Percentiles rank a stretch among this genome's conserved stretches.
phyloP scores from a whole-genome alignment of 768 basidiomycete species.

The Dioszegia aurantiaca region DNA sequence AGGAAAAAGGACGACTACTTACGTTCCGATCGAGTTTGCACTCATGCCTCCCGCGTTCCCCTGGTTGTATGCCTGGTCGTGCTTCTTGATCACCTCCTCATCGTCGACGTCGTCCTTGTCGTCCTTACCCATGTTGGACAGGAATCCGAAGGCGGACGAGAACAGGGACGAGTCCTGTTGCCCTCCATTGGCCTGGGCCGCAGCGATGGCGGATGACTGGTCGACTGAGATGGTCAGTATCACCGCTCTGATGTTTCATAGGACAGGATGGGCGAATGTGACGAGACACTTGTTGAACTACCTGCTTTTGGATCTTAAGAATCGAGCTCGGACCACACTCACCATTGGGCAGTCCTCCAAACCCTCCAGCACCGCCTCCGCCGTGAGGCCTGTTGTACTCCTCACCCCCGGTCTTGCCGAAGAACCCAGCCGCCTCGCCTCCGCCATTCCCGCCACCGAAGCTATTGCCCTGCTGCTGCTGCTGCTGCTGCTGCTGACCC shows the following conservation, averaged over 20 bases:
- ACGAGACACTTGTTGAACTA: too few relatives aligned
- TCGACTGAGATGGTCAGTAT: conserved; percentile 57
- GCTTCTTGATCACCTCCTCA: conserved; percentile 61
- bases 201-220: conserved; percentile 62
- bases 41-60: conserved; percentile 57
- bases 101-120: conserved; percentile 68
- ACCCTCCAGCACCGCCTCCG: conserved; percentile 33
- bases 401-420: conserved; percentile 26
- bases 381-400: conserved; percentile 39
- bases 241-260: too few relatives aligned
- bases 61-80: conserved; percentile 63
- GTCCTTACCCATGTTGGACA: conserved; percentile 54
- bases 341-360: conserved; percentile 27
- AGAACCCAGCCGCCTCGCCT: conserved; percentile 11
- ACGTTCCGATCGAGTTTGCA: conserved; percentile 62
- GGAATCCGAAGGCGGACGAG: conserved; percentile 54
- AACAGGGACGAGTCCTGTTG: conserved; percentile 59
- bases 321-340: conserved; percentile 13
- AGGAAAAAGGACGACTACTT: conserved; percentile 7
- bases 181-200: conserved; percentile 59
- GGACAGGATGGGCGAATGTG: too few relatives aligned
- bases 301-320: too few relatives aligned
- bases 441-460: conserved; percentile 20
- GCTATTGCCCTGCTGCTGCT: conserved; percentile 23
- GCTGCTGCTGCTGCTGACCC: conserved; percentile 26